phyloP scores from a whole-genome alignment of 192 early-diverging fungal species.

The Entomortierella parvispora region DNA sequence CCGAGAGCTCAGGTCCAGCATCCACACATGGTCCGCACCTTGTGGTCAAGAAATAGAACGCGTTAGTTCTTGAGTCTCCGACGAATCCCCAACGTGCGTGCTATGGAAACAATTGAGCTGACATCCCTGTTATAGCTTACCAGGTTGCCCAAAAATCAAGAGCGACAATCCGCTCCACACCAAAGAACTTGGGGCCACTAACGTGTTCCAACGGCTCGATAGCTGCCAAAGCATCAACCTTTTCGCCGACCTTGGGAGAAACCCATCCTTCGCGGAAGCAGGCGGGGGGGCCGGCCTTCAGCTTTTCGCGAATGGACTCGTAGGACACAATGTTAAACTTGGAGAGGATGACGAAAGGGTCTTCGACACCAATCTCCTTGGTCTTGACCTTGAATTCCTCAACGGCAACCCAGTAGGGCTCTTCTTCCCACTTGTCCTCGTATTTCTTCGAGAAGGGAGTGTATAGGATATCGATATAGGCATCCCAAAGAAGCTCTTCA shows the following conservation, averaged over 20 bases:
- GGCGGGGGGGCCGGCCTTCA: slow-evolving; percentile 26
- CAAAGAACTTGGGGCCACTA: slow-evolving; percentile 13
- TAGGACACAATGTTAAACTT: slow-evolving; percentile 17
- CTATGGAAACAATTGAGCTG: too few species aligned
- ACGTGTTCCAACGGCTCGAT: slow-evolving; percentile 19
- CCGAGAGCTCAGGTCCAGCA: slow-evolving; percentile 29
- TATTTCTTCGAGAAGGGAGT: slow-evolving; percentile 20
- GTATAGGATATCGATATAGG: slow-evolving; percentile 13
- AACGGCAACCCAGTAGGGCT: slow-evolving; percentile 30
- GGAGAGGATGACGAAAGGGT: slow-evolving; percentile 30
- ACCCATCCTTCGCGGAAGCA: slow-evolving; percentile 35
- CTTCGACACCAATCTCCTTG: slow-evolving; percentile 28
- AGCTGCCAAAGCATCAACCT: slow-evolving; percentile 7
- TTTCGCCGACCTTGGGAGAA: slow-evolving; percentile 10
- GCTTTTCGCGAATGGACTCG: slow-evolving; percentile 20
- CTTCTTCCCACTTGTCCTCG: slow-evolving; percentile 42
- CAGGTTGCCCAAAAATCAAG: slow-evolving; percentile 42
- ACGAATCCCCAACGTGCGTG: too few species aligned
- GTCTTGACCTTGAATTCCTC: slow-evolving; percentile 26
- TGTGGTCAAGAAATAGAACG: not conserved
- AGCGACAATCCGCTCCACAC: slow-evolving; percentile 32
- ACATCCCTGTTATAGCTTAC: too few species aligned
- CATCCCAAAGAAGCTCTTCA: slow-evolving; percentile 6
- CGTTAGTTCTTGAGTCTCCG: too few species aligned
- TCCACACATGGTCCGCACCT: slow-evolving; percentile 43